Conservation (phyloP, 75 land plant genomes). For the Adiantum capillusveneris region DNA sequence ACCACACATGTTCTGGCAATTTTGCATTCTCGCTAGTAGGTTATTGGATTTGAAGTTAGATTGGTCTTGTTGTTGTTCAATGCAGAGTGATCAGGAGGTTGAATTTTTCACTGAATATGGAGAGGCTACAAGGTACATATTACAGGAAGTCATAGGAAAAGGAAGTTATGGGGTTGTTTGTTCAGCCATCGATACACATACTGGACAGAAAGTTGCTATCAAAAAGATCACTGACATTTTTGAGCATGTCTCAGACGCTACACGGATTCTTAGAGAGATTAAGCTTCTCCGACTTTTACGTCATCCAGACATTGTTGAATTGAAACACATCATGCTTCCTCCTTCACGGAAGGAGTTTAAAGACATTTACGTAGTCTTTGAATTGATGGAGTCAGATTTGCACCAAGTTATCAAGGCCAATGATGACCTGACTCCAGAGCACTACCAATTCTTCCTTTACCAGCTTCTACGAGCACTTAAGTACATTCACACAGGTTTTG, state of each 20-base stretch:
- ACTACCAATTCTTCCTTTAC: constrained; percentile 81
- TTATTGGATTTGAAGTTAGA: no score
- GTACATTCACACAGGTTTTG: constrained; percentile 79
- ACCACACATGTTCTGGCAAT: no score
- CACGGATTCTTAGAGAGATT: constrained; percentile 84
- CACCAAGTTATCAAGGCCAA: constrained; percentile 95
- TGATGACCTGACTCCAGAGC: constrained; percentile 88
- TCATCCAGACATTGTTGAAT: constrained; percentile 90
- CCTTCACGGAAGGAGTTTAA: constrained; percentile 89
- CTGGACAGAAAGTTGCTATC: constrained; percentile 85
- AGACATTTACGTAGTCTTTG: constrained; percentile 88
- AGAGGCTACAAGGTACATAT: constrained; percentile 71
- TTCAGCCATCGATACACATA: constrained; percentile 77
- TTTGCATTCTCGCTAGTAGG: no score
- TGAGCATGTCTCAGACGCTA: constrained; percentile 92
- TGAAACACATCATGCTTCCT: constrained; percentile 86
- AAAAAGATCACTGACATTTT: constrained; percentile 94
- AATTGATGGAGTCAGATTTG: constrained; percentile 89
- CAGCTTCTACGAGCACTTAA: constrained; percentile 91
- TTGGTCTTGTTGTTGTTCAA: no score
- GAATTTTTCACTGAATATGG: constrained; percentile 93
- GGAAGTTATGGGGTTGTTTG: constrained; percentile 97
- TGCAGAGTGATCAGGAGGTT: constrained; percentile 30
- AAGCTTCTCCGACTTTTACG: constrained; percentile 81
- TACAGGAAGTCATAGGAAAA: constrained; percentile 89